A percentile compares a stretch with the other conserved stretches of the same genome.
Conservation (phyloP, 1,139 yeast species). For the Spathaspora jeffriesii region DNA sequence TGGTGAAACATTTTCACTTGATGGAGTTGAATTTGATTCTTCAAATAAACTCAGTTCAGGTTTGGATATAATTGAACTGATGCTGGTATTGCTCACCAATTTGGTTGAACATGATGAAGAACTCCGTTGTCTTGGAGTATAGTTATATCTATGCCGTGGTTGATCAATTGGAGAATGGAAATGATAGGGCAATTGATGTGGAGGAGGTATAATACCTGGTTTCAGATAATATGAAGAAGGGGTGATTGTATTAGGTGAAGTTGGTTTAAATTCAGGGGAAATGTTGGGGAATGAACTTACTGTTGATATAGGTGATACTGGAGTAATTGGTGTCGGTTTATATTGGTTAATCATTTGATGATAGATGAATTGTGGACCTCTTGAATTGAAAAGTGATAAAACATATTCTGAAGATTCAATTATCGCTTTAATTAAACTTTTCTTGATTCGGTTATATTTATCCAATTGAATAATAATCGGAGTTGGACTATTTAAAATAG, state of each 20-base stretch:
- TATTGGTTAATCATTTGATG: constrained; percentile 21
- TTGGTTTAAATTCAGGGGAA: constrained; percentile 2
- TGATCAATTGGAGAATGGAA: constrained; percentile 5
- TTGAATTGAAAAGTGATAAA: constrained; percentile 29
- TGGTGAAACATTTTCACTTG: constrained; percentile 12
- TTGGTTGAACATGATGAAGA: neutral
- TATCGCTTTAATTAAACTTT: constrained; percentile 30
- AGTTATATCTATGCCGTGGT: constrained; percentile 1
- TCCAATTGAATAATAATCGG: constrained; percentile 19
- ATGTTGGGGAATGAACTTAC: neutral
- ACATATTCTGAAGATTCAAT: constrained; percentile 34
- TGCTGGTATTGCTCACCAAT: neutral
- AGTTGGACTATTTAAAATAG: constrained; percentile 8
- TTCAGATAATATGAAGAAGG: neutral
- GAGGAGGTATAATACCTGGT: neutral
- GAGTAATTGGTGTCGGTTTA: constrained; percentile 9
- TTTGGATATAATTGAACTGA: constrained; percentile 1
- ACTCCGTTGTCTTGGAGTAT: neutral
- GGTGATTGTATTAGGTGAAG: neutral
- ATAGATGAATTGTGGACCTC: constrained; percentile 37
- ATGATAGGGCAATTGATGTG: constrained; percentile 4
- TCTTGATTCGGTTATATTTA: constrained; percentile 30
- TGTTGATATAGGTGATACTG: neutral
- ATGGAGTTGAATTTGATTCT: constrained; percentile 8
- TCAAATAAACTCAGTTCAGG: constrained; percentile 4